A percentile compares a stretch with the other conserved stretches of the same genome.
Evolutionary conservation across 352 stramenopile species (phyloP).

Genomic region (Peronospora tabacina): DNA sequence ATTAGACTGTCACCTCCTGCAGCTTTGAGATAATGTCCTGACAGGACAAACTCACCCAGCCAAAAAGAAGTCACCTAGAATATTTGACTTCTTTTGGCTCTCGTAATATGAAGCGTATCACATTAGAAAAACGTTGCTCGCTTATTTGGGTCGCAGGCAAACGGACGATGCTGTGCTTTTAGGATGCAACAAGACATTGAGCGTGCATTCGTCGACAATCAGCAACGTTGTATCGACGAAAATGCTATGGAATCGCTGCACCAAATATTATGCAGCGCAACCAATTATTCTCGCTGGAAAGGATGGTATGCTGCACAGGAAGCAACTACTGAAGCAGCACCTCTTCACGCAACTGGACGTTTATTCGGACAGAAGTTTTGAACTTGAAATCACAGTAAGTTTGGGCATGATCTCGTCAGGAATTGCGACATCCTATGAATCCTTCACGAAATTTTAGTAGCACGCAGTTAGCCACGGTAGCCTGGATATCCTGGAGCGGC

Average conservation of each 20-base stretch:
- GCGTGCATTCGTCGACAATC: not conserved
- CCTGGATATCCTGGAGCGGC: constrained; percentile 28
- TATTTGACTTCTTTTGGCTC: too few species aligned
- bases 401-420: too few species aligned
- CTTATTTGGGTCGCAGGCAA: constrained; percentile 17
- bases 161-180: constrained; percentile 31
- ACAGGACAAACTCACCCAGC: too few species aligned
- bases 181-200: not conserved
- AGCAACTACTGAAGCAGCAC: constrained; percentile 71
- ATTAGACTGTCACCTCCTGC: too few species aligned
- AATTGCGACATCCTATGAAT: not conserved
- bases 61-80: too few species aligned
- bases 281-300: constrained; percentile 58
- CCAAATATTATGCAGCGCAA: constrained; percentile 62
- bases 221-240: constrained; percentile 14
- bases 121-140: too few species aligned
- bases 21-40: too few species aligned
- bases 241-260: constrained; percentile 35
- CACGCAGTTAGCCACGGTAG: constrained; percentile 30
- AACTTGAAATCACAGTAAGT: not conserved
- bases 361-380: not conserved
- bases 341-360: constrained; percentile 18
- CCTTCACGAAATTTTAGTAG: too few species aligned
- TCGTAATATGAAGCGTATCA: too few species aligned
- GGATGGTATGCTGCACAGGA: constrained; percentile 70